Conservation (phyloP, 441 rosid genomes). For the Geranium incanum region DNA sequence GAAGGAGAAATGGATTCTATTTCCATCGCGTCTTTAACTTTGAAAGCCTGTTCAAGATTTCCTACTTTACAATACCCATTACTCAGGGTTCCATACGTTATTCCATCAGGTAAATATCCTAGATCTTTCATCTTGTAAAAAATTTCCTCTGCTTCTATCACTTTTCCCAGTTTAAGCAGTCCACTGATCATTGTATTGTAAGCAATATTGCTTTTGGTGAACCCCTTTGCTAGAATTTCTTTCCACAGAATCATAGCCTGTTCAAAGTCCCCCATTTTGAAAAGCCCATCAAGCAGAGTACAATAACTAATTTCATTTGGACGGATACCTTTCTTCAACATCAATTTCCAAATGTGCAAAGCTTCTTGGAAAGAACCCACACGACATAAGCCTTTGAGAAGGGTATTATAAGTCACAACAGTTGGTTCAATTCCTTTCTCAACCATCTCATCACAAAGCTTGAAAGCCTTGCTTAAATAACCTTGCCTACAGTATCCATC, state of each 20-base stretch:
- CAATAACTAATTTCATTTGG: conserved; percentile 52
- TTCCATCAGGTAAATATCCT: conserved; percentile 56
- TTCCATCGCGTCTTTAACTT: no score
- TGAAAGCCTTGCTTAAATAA: conserved; percentile 44
- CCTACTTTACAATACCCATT: no score
- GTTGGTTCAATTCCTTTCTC: conserved; percentile 40
- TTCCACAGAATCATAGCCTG: conserved; percentile 62
- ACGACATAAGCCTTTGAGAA: conserved; percentile 59
- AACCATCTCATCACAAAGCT: conserved; percentile 50
- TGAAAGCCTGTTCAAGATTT: no score
- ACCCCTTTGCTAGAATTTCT: conserved; percentile 35
- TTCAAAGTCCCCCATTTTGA: conserved; percentile 45
- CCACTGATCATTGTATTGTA: conserved; percentile 63
- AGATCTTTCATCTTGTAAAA: conserved; percentile 43
- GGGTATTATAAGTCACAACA: conserved; percentile 51
- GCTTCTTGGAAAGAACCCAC: conserved; percentile 53
- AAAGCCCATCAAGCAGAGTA: conserved; percentile 54
- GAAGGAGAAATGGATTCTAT: conserved; percentile 29
- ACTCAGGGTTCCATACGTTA: conserved; percentile 58
- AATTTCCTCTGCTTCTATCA: conserved; percentile 61
- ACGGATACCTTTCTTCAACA: conserved; percentile 28
- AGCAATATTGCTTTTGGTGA: no score
- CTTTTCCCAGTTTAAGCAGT: conserved; percentile 55
- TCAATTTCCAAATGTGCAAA: conserved; percentile 50
- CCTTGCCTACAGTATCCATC: conserved; percentile 68